Evolutionary conservation across 176 grass and related monocot genomes (phyloP), one percentile per base, ranked within the genome.

Genomic region (Triticum dicoccoides): DNA sequence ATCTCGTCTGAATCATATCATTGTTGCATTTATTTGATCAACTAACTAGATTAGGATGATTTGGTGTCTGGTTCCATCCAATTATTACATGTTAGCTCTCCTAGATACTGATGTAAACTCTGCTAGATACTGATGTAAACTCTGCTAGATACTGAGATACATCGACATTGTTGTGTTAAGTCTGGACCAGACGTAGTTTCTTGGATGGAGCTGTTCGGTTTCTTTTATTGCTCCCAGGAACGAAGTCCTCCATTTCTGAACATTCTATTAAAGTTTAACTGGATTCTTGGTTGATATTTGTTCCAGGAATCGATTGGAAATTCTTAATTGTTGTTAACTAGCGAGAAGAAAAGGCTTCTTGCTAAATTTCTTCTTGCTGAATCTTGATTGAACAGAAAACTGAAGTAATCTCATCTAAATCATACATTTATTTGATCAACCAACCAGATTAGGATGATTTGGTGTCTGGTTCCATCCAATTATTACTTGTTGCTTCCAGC

Each of bases 11-110:
- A 67, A 5, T 76, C 23, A 20, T 24, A 73, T 11, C 18, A 44
- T 10, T 73, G 37, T 27, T 83, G 39, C 79, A 59, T 29, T 56
- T 72, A 41, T 37, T 33, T 87, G 39, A 51, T 29, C 32, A 86
- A 72, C 23, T 10, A 73, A 83, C n/a, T 4, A 80, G 72, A 79
- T 27, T 38, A 38, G 13, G 15, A n/a, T 27, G 21, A 77, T 29
- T 65, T 34, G 20, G 8, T 84, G 45, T 80, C 58, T 37, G 81
- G 27, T 83, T 66, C 25, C 6, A 61, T 84, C 15, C 42, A 59
- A 67, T 75, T 84, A 0, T 45, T 38, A 66, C 27, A 49, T 80
- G 56, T 34, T 83, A 35, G 34, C 29, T 30, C 29, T 30, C 1
- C 29, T 30, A 30, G 29, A 30, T 30, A 30, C 29, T 30, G 29